Evolutionary conservation across 75 land plant species (phyloP), one percentile per base, ranked within the genome.

Genomic region (Picea glauca): DNA sequence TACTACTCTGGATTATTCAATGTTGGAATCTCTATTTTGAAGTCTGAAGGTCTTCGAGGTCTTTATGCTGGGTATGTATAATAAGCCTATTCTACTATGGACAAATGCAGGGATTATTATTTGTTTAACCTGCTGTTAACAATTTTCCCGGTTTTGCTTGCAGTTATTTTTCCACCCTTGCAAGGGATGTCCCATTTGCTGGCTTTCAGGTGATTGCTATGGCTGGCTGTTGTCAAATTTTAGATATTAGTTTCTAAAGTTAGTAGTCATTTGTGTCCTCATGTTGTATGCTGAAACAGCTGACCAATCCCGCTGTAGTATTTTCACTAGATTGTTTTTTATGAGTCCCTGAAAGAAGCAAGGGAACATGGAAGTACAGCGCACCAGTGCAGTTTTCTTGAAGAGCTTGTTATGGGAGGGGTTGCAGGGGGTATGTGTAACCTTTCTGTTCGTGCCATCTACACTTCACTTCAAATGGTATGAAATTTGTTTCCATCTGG

Each of bases 101-200:
- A 50, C 56, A 50, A 50, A 50, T 50, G 56, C 56, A 50, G 56
- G 56, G 56, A 50, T 8, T 0, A 11, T 50, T 40, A n/a, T 50
- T 12, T 9, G 1, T 50, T 9, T 50, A 9, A 50, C 56, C 56
- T 50, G 12, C 56, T 50, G 56, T 50, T 50, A 12, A 50, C 56
- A 50, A 50, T 50, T 50, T 50, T 50, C 12, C 12, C 11, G 56
- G 56, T 50, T 50, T 50, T 50, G 56, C 5, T 63, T 59, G 75
- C 85, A 95, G 98, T 72, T 93, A 87, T 77, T 83, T 87, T 85
- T 88, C 98, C 18, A 95, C 98, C 38, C 87, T 95, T 75, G 98
- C 90, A 21, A 85, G 98, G 54, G 98, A 95, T 87, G 90, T 95
- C 76, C 98, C 98, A 30, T 95, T 95, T 90, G 96, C 98, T 75